phyloP scores from a whole-genome alignment of 2,329 filamentous ascomycete species.

The Sporothrix humicola region DNA sequence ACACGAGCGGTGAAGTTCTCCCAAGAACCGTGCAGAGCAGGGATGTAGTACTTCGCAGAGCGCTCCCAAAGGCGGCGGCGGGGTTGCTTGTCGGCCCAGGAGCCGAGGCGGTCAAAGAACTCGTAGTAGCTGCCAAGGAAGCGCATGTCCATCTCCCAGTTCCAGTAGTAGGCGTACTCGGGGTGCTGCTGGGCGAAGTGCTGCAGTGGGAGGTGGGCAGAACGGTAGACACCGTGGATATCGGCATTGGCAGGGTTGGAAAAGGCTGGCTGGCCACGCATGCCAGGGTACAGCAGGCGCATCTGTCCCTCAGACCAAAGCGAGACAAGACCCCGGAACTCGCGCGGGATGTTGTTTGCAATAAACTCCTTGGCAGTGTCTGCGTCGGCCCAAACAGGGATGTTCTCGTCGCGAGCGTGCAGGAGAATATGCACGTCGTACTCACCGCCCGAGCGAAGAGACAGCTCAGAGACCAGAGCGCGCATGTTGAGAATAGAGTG shows the following conservation, averaged over 20 bases:
- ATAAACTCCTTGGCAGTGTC: constrained; percentile 74
- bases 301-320: constrained; percentile 88
- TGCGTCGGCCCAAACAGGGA: constrained; percentile 82
- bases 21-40: constrained; percentile 71
- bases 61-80: constrained; percentile 79
- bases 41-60: constrained; percentile 77
- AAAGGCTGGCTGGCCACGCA: constrained; percentile 69
- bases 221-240: constrained; percentile 73
- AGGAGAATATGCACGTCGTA: constrained; percentile 84
- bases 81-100: constrained; percentile 71
- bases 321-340: constrained; percentile 80
- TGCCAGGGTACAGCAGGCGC: constrained; percentile 73
- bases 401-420: constrained; percentile 79
- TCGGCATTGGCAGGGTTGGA: constrained; percentile 62
- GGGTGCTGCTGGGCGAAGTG: constrained; percentile 67
- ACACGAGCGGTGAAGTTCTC: constrained; percentile 72
- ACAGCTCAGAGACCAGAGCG: constrained; percentile 78
- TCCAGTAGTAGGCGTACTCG: constrained; percentile 71
- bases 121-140: constrained; percentile 73
- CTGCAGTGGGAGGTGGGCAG: constrained; percentile 66
- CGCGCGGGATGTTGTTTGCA: constrained; percentile 68
- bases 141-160: constrained; percentile 73
- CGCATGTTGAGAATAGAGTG: constrained; percentile 82
- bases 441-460: constrained; percentile 77
- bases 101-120: constrained; percentile 69